phyloP scores from a whole-genome alignment of 192 early-diverging fungal genomes.

The Phlyctochytrium planicorne region DNA sequence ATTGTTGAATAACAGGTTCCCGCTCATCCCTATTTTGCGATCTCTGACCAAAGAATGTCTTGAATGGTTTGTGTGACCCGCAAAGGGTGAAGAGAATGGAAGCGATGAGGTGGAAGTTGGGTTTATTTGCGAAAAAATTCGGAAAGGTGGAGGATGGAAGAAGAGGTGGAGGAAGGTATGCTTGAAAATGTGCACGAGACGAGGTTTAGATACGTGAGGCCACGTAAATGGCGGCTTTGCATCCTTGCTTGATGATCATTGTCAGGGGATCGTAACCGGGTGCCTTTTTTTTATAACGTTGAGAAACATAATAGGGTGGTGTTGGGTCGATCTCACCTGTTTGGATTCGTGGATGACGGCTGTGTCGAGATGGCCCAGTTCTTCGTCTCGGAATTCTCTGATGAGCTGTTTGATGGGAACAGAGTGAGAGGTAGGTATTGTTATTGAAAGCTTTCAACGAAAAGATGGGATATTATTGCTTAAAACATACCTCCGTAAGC shows the following conservation, averaged over 20 bases:
- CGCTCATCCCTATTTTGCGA: conserved; percentile 26
- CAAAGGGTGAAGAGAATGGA: too few relatives aligned
- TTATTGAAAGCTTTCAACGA: too few relatives aligned
- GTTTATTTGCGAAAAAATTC: too few relatives aligned
- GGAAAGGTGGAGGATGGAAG: too few relatives aligned
- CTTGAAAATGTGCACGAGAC: too few relatives aligned
- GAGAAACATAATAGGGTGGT: neutral
- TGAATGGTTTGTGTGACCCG: neutral
- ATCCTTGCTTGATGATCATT: conserved; percentile 80
- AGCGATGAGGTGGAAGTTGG: too few relatives aligned
- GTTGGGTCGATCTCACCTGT: too few relatives aligned
- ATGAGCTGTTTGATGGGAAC: conserved; percentile 62
- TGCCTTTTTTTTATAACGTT: conserved; percentile 47
- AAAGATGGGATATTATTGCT: too few relatives aligned
- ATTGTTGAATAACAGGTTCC: conserved; percentile 42
- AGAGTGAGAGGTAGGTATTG: too few relatives aligned
- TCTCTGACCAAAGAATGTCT: neutral
- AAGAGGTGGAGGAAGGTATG: too few relatives aligned
- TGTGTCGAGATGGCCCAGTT: conserved; percentile 89
- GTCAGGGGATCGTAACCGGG: conserved; percentile 73
- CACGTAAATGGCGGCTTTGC: conserved; percentile 90
- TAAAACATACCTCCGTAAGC: conserved; percentile 17
- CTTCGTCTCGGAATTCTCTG: conserved; percentile 88
- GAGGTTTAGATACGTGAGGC: conserved; percentile 78
- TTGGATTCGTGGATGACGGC: conserved; percentile 84